Conservation (phyloP, 2,329 filamentous ascomycete genomes). For the Sarocladium brachiariae region DNA sequence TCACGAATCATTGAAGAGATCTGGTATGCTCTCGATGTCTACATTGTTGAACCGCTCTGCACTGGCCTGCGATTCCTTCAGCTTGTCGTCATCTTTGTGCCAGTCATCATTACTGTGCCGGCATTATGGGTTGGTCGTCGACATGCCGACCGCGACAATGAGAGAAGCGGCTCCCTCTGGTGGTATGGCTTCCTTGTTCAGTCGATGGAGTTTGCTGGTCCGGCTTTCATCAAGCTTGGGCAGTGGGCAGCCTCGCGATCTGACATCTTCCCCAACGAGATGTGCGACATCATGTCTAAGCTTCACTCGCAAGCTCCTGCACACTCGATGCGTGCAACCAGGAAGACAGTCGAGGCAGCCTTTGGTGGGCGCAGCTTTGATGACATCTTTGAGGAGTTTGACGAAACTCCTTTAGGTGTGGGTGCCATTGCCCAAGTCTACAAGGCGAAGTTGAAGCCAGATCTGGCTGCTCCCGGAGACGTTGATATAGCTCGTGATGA, state of each 20-base stretch:
- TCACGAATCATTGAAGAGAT: constrained; percentile 50
- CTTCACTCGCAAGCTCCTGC: constrained; percentile 92
- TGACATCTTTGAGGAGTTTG: constrained; percentile 93
- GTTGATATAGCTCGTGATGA: constrained; percentile 39
- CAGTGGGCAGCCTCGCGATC: constrained; percentile 97
- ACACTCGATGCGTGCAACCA: constrained; percentile 76
- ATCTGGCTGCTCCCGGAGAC: constrained; percentile 58
- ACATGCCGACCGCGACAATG: constrained; percentile 58
- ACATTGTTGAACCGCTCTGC: constrained; percentile 77
- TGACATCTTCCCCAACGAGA: constrained; percentile 89
- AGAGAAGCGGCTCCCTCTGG: constrained; percentile 78
- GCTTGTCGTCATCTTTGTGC: constrained; percentile 81
- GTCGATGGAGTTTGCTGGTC: constrained; percentile 87
- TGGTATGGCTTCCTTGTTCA: constrained; percentile 88
- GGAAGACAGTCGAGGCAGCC: constrained; percentile 69
- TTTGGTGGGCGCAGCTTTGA: constrained; percentile 76
- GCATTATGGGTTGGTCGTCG: constrained; percentile 70
- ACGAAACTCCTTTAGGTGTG: constrained; percentile 82
- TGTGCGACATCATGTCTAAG: constrained; percentile 90
- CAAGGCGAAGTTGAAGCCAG: constrained; percentile 82
- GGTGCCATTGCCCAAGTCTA: constrained; percentile 98
- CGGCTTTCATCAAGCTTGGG: constrained; percentile 96
- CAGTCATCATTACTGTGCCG: constrained; percentile 75
- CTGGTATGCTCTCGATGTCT: constrained; percentile 62
- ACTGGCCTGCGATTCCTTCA: constrained; percentile 86